Base-by-base conservation (phyloP, 352 stramenopile species). In the Thraustochytrium sp. region DNA sequence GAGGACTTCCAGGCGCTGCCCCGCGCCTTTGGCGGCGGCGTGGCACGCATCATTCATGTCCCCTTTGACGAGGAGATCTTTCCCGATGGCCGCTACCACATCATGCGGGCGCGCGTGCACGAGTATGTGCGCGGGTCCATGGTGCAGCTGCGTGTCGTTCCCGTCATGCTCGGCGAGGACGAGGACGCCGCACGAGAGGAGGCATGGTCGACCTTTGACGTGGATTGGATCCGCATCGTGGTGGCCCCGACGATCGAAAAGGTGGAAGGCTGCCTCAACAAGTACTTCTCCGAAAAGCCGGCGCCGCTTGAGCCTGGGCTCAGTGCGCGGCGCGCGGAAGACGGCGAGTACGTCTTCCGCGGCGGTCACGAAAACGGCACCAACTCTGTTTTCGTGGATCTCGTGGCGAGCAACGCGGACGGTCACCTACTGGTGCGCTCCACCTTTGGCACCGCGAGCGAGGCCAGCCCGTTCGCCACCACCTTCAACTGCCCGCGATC, bases 201-300 rank as follows among this genome's bases (percentile, higher is more conserved):
- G n/a, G 31, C 46, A 9, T 64, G 51, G 34, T 38, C 34, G 3
- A 51, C 68, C 31, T 80, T 80, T 53, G 51, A 61, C 18, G 38
- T 80, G 2, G 68, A 80, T 26, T 80, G 68, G 68, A 75, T 80
- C 68, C 46, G 46, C 21, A 16, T 80, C 34, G 68, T 80, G 13
- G n/a, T 26, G 42, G 40, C 40, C 9, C 68, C 68, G 18, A 64
- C 68, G 21, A 80, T 80, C 68, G 34, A 44, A 16, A 80, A 80
- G 51, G 48, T 80, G 13, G 68, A 80, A 34, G 68, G 68, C 21
- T 80, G 68, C 44, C 13, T 80, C 18, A 80, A 80, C 51, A 80
- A 80, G 68, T 80, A 80, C n/a, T 80, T 80, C 9, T 2, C 63
- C 8, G 31, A 46, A 16, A 23, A 44, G 31, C 31, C 53, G 3